These are phyloP conservation scores for Colletotrichum musae DNA, from an alignment of 2,329 filamentous ascomycete genomes.

Conservation along the genomic window DNA sequence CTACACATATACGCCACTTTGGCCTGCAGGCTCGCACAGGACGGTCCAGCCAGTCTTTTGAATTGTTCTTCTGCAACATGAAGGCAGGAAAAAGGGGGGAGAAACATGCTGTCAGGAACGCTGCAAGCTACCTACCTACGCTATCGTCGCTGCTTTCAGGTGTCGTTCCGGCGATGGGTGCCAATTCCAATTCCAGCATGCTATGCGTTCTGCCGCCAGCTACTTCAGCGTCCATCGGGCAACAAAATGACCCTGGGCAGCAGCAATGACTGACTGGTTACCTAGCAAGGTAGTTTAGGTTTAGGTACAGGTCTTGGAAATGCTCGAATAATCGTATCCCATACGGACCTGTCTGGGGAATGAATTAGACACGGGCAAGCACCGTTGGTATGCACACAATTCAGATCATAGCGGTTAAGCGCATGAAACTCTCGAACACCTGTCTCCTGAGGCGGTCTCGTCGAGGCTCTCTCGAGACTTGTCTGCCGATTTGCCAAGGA, in stretches of 20 bases:
- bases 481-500: slow-evolving; percentile 25
- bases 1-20: slow-evolving; percentile 15
- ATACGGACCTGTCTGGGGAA: slow-evolving; percentile 12
- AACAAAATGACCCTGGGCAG: slow-evolving; percentile 34
- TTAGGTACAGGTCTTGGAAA: slow-evolving; percentile 9
- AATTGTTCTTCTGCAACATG: slow-evolving; percentile 12
- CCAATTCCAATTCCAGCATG: slow-evolving; percentile 29
- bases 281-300: no score
- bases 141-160: not conserved
- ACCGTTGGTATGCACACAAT: slow-evolving; percentile 27
- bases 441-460: not conserved
- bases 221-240: slow-evolving; percentile 30
- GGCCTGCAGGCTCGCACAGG: slow-evolving; percentile 2
- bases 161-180: slow-evolving; percentile 28
- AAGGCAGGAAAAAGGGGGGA: slow-evolving; percentile 10
- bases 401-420: slow-evolving; percentile 8
- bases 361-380: slow-evolving; percentile 6
- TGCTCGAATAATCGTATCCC: slow-evolving; percentile 32
- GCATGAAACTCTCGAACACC: not conserved
- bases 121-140: slow-evolving; percentile 7
- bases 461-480: not conserved
- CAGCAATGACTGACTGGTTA: not conserved
- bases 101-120: slow-evolving; percentile 29
- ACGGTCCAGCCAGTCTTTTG: slow-evolving; percentile 20
- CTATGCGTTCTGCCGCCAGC: not conserved